Conservation (phyloP, 257 asterid genomes). For the Solanum virginianum region DNA sequence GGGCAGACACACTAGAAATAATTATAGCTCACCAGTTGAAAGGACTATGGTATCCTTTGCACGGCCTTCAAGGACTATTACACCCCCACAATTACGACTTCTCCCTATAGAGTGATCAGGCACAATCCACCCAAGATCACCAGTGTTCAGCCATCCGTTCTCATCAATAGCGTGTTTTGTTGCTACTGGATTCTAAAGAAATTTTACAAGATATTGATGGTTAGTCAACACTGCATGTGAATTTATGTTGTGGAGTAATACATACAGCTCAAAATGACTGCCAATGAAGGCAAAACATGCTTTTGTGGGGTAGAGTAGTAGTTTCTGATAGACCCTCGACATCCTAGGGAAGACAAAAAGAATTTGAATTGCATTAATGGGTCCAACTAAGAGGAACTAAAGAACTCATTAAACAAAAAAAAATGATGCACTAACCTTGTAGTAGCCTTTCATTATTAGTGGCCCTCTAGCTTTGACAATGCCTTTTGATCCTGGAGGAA, state of each 20-base stretch:
- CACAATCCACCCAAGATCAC: constrained; percentile 91
- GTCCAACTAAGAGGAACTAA: neutral
- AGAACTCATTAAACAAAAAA: neutral
- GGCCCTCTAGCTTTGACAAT: constrained; percentile 83
- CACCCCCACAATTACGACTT: constrained; percentile 65
- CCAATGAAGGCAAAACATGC: neutral
- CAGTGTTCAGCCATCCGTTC: constrained; percentile 83
- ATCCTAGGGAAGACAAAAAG: neutral
- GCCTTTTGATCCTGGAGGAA: constrained; percentile 68
- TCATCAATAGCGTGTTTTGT: constrained; percentile 64
- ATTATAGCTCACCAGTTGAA: constrained; percentile 44
- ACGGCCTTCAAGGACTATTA: constrained; percentile 89
- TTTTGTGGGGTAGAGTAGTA: neutral
- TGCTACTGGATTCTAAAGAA: constrained; percentile 46
- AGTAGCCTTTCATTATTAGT: constrained; percentile 86
- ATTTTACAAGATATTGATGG: neutral
- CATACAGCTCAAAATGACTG: neutral
- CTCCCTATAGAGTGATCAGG: constrained; percentile 76
- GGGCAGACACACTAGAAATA: neutral
- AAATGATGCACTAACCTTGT: constrained; percentile 34
- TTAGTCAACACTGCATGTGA: neutral
- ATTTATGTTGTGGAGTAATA: neutral
- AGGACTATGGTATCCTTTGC: constrained; percentile 94
- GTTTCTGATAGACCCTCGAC: neutral
- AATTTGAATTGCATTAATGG: neutral